phyloP scores from a whole-genome alignment of 2,329 filamentous ascomycete genomes.

The Alternaria hordeiaustralica region DNA sequence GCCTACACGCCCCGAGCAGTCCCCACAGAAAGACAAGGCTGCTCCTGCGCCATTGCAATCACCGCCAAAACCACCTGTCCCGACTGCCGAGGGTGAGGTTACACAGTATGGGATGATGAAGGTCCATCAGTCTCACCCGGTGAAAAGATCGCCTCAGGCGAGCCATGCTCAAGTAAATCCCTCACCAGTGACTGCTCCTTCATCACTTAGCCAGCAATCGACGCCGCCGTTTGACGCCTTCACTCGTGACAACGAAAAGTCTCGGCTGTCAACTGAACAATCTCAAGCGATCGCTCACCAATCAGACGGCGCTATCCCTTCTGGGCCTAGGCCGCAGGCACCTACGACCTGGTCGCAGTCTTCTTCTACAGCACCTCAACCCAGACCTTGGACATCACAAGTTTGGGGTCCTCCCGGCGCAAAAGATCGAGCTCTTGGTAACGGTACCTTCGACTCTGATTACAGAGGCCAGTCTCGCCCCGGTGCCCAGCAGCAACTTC shows the following conservation, averaged over 20 bases:
- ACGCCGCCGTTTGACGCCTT: conserved; percentile 25
- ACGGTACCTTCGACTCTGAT: conserved; percentile 75
- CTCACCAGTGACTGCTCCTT: conserved; percentile 30
- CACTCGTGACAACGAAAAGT: conserved; percentile 28
- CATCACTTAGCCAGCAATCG: conserved; percentile 25
- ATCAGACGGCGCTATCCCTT: conserved; percentile 23
- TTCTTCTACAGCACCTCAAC: conserved; percentile 30
- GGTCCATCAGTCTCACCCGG: conserved; percentile 63
- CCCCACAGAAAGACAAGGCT: conserved; percentile 55
- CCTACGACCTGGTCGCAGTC: conserved; percentile 39
- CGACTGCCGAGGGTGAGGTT: conserved; percentile 62
- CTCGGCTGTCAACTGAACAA: conserved; percentile 22
- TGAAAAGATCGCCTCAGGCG: conserved; percentile 42
- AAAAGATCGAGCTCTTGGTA: conserved; percentile 74
- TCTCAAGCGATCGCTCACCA: conserved; percentile 22
- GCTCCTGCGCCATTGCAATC: conserved; percentile 44
- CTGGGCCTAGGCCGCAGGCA: conserved; percentile 34
- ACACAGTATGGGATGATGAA: conserved; percentile 69
- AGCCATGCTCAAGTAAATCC: conserved; percentile 24
- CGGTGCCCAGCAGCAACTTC: conserved; percentile 33
- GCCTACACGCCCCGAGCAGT: conserved; percentile 44
- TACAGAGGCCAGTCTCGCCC: conserved; percentile 58
- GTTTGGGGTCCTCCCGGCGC: conserved; percentile 76
- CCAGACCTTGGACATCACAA: conserved; percentile 54
- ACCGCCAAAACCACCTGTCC: conserved; percentile 66